Percentiles rank a stretch among this genome's conserved stretches.
Conservation (phyloP, 2,329 filamentous ascomycete species). For the Sordariomycetes sp. region DNA sequence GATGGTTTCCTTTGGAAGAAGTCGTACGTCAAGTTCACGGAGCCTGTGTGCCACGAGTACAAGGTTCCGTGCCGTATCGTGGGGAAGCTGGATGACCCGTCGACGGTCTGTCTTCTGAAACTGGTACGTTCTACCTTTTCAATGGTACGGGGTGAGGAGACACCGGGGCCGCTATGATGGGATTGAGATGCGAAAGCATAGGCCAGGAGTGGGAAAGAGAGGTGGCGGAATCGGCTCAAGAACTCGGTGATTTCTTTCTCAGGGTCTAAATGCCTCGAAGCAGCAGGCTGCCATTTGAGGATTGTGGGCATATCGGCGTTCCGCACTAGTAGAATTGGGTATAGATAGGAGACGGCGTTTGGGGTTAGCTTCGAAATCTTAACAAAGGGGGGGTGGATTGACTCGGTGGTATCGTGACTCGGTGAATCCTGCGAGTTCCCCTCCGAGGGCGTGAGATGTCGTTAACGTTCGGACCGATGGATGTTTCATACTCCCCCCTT, state of each 20-base stretch:
- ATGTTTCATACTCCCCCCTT: background rate
- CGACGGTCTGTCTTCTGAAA: background rate
- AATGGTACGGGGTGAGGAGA: too few species aligned
- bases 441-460: background rate
- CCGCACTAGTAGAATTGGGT: background rate
- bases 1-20: too few species aligned
- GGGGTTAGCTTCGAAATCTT: background rate
- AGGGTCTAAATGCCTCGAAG: background rate
- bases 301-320: background rate
- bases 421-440: background rate
- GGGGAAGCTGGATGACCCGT: background rate
- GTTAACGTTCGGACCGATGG: background rate
- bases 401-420: background rate
- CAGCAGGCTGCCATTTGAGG: background rate
- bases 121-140: too few species aligned
- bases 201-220: too few species aligned
- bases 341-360: background rate
- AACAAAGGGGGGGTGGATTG: background rate
- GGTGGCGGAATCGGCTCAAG: background rate
- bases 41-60: background rate
- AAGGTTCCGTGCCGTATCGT: background rate
- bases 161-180: too few species aligned
- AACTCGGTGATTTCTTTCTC: background rate
- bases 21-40: background rate
- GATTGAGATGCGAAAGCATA: too few species aligned